phyloP scores from a whole-genome alignment of 176 grass and related monocot species.

The Musa schizocarpa region DNA sequence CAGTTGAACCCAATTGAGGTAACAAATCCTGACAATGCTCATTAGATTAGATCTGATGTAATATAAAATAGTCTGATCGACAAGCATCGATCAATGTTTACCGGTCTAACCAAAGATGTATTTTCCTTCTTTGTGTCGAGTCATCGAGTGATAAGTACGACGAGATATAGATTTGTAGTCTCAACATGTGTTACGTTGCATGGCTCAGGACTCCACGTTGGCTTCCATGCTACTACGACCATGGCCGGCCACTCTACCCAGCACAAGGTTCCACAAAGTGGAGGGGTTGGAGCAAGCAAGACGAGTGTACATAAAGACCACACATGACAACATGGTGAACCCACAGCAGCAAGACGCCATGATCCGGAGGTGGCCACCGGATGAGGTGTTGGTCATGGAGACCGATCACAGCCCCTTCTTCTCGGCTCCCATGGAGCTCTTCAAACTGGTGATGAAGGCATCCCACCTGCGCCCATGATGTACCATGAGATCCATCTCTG shows the following conservation, averaged over 20 bases:
- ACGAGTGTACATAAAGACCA: conserved; percentile 33
- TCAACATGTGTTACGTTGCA: not conserved
- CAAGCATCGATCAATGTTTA: not conserved
- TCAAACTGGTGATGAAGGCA: conserved; percentile 21
- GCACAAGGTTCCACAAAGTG: not conserved
- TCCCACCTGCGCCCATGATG: not conserved
- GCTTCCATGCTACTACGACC: conserved; percentile 40
- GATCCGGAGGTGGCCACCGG: conserved; percentile 37
- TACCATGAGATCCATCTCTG: too few relatives aligned
- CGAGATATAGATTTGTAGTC: not conserved
- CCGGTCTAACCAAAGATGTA: not conserved
- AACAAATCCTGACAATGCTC: not conserved
- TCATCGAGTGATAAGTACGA: not conserved
- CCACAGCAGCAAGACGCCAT: conserved; percentile 44
- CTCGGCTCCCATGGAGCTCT: conserved; percentile 41
- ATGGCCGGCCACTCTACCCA: conserved; percentile 14
- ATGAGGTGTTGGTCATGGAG: conserved; percentile 24
- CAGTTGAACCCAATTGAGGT: conserved; percentile 34
- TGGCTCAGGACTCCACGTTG: conserved; percentile 30
- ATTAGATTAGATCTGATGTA: not conserved
- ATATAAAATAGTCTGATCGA: not conserved
- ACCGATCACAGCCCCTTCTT: conserved; percentile 61
- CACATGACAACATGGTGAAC: conserved; percentile 28
- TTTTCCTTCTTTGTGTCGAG: not conserved
- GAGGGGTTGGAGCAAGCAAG: not conserved